Evolutionary conservation across 768 basidiomycete genomes (phyloP).

Genomic region (Boletus bicolor): DNA sequence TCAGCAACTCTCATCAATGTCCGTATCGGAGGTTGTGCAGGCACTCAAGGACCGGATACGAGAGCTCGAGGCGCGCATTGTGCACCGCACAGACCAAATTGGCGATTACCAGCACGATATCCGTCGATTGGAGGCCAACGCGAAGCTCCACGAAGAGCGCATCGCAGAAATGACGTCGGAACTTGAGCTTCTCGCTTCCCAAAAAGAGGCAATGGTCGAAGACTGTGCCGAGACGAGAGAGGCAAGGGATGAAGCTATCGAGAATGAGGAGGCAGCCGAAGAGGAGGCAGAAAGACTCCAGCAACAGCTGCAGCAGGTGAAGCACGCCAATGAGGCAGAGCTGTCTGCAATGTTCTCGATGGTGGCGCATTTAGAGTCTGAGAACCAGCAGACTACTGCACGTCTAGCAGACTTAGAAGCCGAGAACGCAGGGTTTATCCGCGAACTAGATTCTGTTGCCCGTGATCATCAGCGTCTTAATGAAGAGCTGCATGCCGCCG

Average conservation of each 20-base stretch:
- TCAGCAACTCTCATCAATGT: conserved; percentile 64
- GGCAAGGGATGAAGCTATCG: conserved; percentile 62
- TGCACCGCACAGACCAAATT: conserved; percentile 69
- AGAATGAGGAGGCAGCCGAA: conserved; percentile 57
- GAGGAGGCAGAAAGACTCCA: conserved; percentile 52
- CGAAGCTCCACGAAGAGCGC: conserved; percentile 71
- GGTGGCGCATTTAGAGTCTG: conserved; percentile 35
- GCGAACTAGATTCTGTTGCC: conserved; percentile 14
- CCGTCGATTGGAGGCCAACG: conserved; percentile 69
- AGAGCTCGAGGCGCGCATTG: conserved; percentile 63
- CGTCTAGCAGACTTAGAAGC: conserved; percentile 16
- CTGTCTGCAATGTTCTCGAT: conserved; percentile 39
- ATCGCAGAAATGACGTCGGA: conserved; percentile 67
- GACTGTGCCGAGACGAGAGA: conserved; percentile 79
- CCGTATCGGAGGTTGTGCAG: conserved; percentile 50
- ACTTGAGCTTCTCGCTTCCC: conserved; percentile 57
- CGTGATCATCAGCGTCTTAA: conserved; percentile 8
- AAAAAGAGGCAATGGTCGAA: conserved; percentile 81
- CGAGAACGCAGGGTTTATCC: conserved; percentile 14
- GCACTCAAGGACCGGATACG: conserved; percentile 62
- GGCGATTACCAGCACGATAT: conserved; percentile 79
- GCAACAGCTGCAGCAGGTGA: conserved; percentile 19
- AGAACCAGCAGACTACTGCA: conserved; percentile 25
- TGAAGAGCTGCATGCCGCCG: conserved; percentile 5
- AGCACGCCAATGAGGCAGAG: conserved; percentile 31